Evolutionary conservation across 1,284 basidiomycete genomes (phyloP).

Genomic region (Inonotus obliquus): DNA sequence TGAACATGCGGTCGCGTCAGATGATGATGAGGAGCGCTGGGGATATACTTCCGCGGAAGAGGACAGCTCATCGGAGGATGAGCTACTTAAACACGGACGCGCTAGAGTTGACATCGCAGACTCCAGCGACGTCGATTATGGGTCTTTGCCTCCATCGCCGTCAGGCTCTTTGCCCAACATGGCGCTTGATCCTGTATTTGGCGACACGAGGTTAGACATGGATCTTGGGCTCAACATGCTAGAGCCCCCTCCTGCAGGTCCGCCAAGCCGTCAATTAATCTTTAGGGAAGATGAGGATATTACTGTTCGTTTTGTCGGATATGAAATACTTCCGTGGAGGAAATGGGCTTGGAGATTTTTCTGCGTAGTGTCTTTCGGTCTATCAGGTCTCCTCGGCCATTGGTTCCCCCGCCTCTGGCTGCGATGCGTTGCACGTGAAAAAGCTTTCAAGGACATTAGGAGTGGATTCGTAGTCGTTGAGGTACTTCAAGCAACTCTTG

Average conservation of each 20-base stretch:
- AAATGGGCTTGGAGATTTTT: constrained; percentile 68
- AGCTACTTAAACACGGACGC: constrained; percentile 27
- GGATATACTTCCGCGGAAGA: constrained; percentile 73
- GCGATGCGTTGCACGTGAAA: constrained; percentile 80
- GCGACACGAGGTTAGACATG: constrained; percentile 75
- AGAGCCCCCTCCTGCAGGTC: constrained; percentile 66
- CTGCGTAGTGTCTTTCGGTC: constrained; percentile 71
- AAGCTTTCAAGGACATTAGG: constrained; percentile 72
- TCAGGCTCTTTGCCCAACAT: constrained; percentile 60
- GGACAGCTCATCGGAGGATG: constrained; percentile 25
- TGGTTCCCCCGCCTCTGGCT: constrained; percentile 95
- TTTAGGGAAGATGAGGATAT: constrained; percentile 91
- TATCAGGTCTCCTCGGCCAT: constrained; percentile 79
- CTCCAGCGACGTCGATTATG: constrained; percentile 56
- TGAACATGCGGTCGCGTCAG: constrained; percentile 50
- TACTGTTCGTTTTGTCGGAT: constrained; percentile 88
- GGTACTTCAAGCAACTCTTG: constrained; percentile 38
- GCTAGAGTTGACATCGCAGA: constrained; percentile 22
- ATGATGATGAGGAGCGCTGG: constrained; percentile 65
- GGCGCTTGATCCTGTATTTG: constrained; percentile 71
- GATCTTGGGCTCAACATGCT: constrained; percentile 54
- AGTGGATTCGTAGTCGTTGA: constrained; percentile 85
- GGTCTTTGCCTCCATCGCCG: constrained; percentile 63
- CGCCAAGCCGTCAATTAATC: constrained; percentile 82
- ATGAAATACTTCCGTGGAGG: constrained; percentile 65